A percentile compares a stretch with the other conserved stretches of the same genome.
Conservation (phyloP, 805 yeast species). For the Nakazawaea anatomiae region DNA sequence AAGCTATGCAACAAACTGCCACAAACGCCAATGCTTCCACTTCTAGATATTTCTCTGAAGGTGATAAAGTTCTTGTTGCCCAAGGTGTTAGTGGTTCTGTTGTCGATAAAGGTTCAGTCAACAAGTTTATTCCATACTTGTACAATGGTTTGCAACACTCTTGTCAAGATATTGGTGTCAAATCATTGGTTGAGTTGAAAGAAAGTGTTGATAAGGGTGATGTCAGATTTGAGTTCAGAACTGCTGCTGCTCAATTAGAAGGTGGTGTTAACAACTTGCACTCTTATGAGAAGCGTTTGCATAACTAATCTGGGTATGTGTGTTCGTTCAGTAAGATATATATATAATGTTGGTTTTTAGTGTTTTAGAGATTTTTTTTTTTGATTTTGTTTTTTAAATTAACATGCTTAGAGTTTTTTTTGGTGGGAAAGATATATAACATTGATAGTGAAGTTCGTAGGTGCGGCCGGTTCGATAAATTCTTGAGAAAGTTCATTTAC, state of each 20-base stretch:
- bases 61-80: conserved; percentile 93
- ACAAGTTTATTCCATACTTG: conserved; percentile 90
- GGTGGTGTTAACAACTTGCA: conserved; percentile 97
- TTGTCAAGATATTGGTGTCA: conserved; percentile 94
- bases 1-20: conserved; percentile 93
- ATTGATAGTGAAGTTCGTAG: no score
- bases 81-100: conserved; percentile 99
- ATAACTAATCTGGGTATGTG: conserved; percentile 46
- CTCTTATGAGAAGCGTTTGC: conserved; percentile 96
- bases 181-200: conserved; percentile 59
- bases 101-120: conserved; percentile 92
- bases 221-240: conserved; percentile 93
- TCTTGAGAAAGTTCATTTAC: no score
- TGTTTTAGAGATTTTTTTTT: not conserved
- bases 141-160: conserved; percentile 97
- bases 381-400: no score
- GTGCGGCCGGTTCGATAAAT: no score
- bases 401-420: no score
- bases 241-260: conserved; percentile 97
- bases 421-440: no score
- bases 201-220: conserved; percentile 56
- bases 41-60: conserved; percentile 95
- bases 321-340: no score
- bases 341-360: not conserved
- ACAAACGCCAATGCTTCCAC: conserved; percentile 94